Conservation (phyloP, 163 green algal species). For the Scenedesmus sp. region DNA sequence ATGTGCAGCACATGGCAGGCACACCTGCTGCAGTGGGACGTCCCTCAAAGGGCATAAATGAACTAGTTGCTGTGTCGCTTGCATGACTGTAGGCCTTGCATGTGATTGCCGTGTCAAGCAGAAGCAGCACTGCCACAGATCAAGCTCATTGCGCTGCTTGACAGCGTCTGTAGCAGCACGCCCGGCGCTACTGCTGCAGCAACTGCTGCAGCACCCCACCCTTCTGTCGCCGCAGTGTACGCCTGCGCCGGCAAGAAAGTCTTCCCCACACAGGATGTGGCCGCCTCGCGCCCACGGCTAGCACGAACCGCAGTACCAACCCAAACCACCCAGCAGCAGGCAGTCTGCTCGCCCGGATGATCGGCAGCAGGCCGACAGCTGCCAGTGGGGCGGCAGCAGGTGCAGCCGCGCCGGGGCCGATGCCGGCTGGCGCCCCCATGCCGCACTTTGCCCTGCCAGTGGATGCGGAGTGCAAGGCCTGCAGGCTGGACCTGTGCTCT, state of each 20-base stretch:
- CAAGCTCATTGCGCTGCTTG: too few relatives aligned
- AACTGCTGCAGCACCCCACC: not conserved
- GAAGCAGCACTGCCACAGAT: too few relatives aligned
- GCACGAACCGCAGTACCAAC: not conserved
- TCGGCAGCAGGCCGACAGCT: not conserved
- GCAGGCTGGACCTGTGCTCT: not conserved
- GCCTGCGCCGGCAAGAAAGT: not conserved
- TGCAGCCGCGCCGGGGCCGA: not conserved
- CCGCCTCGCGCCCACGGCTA: not conserved
- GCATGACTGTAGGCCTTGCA: too few relatives aligned
- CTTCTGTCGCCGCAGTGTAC: not conserved
- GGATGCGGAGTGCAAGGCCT: conserved; percentile 49
- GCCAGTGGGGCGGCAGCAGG: conserved; percentile 1
- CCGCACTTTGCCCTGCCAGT: conserved; percentile 30
- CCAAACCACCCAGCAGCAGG: not conserved
- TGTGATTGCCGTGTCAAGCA: too few relatives aligned
- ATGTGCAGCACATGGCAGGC: conserved; percentile 14
- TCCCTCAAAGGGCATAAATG: not conserved
- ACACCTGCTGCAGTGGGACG: not conserved
- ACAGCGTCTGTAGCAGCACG: too few relatives aligned
- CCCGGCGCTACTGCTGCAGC: not conserved
- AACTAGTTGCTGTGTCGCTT: not conserved
- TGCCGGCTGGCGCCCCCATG: conserved; percentile 17
- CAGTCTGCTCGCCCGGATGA: not conserved
- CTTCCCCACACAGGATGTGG: not conserved